Conservation (phyloP, 2,329 filamentous ascomycete genomes). For the Penicillium sclerotiorum region DNA sequence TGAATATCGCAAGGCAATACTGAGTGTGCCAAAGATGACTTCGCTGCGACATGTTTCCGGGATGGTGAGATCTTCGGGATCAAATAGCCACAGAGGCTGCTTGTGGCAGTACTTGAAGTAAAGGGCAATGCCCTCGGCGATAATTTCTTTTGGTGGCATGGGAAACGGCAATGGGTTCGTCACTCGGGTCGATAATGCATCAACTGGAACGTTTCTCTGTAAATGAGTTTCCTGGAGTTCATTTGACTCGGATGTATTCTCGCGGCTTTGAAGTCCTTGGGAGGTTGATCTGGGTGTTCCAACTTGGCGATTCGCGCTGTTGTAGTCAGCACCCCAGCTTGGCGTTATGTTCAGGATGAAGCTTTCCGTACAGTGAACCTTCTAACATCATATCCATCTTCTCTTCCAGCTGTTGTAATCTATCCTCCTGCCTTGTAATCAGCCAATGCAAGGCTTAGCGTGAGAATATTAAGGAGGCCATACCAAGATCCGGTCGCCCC, state of each 20-base stretch:
- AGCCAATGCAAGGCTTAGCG: background rate
- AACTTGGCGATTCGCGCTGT: conserved; percentile 13
- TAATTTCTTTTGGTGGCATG: conserved; percentile 19
- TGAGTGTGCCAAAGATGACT: conserved; percentile 33
- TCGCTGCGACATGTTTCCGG: conserved; percentile 27
- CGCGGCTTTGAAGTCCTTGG: conserved; percentile 2
- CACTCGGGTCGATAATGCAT: conserved; percentile 5
- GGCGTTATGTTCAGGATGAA: background rate
- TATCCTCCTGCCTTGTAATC: conserved; percentile 46
- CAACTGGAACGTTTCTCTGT: background rate
- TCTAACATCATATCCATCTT: conserved; percentile 55
- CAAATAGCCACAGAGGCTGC: conserved; percentile 41
- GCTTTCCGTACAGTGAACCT: conserved; percentile 38
- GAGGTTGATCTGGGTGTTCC: conserved; percentile 15
- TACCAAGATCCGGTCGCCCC: conserved; percentile 44
- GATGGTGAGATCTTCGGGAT: conserved; percentile 27
- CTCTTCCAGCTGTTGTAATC: conserved; percentile 53
- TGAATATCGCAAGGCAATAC: conserved; percentile 33
- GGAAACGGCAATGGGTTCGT: conserved; percentile 12
- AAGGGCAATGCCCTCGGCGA: conserved; percentile 27
- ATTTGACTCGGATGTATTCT: conserved; percentile 9
- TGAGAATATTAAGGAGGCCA: too few relatives aligned
- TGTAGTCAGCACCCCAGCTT: conserved; percentile 5
- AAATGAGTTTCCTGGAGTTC: background rate
- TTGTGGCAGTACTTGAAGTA: conserved; percentile 40